phyloP scores from a whole-genome alignment of 345 rosid genomes.

The Geranium rotundifolium region DNA sequence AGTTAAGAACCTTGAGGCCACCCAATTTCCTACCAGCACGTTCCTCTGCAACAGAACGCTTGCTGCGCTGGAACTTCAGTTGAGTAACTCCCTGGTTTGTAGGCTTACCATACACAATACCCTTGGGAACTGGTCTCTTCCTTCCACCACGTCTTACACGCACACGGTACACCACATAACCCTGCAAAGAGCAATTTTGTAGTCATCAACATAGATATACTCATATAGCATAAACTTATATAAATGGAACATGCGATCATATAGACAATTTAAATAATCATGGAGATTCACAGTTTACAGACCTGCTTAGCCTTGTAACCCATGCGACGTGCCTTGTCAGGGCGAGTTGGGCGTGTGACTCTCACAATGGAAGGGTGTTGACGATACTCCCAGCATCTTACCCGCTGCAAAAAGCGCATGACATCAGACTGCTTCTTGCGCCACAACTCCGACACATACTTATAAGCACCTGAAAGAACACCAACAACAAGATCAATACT shows the following conservation, averaged over 20 bases:
- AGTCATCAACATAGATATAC: too few species aligned
- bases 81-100: conserved; percentile 35
- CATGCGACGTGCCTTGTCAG: conserved; percentile 28
- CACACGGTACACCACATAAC: conserved; percentile 26
- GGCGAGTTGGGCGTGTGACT: conserved; percentile 27
- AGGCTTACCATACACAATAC: conserved; percentile 34
- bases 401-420: conserved; percentile 29
- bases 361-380: conserved; percentile 31
- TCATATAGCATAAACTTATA: not conserved
- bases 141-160: conserved; percentile 32
- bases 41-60: conserved; percentile 35
- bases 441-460: conserved; percentile 32
- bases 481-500: not conserved
- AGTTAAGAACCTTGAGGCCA: conserved; percentile 28
- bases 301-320: conserved; percentile 38
- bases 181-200: conserved; percentile 10
- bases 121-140: conserved; percentile 34
- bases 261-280: not conserved
- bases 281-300: not conserved
- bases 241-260: not conserved
- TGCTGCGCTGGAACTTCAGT: conserved; percentile 30
- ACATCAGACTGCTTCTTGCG: conserved; percentile 33
- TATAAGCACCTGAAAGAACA: conserved; percentile 22
- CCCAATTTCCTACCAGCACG: conserved; percentile 32
- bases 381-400: conserved; percentile 33